These are phyloP conservation scores for Eremomyces bilateralis DNA, from an alignment of 495 filamentous ascomycete species.

Conservation along the genomic window DNA sequence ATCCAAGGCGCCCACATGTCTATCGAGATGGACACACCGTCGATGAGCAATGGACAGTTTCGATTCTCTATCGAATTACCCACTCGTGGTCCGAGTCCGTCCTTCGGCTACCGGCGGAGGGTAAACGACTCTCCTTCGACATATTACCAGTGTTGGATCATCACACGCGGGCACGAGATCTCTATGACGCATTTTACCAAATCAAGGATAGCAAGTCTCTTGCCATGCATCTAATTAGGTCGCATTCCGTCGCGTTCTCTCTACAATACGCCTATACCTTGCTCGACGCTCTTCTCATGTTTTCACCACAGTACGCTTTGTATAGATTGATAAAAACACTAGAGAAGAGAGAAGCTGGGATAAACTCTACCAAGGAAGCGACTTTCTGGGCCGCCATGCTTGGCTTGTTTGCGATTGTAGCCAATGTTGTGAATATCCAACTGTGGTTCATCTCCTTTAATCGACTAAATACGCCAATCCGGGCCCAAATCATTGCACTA, in stretches of 20 bases:
- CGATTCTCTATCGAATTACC: background rate
- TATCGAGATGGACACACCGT: background rate
- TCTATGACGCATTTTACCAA: background rate
- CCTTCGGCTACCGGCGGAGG: background rate
- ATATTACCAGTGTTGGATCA: slow-evolving; percentile 1
- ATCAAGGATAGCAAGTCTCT: background rate
- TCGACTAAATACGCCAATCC: background rate
- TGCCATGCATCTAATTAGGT: too few species aligned
- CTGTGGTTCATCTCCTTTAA: slow-evolving; percentile 2
- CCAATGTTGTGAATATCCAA: background rate
- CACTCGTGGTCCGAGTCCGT: background rate
- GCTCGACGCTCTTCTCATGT: background rate
- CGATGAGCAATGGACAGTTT: background rate
- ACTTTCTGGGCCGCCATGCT: background rate
- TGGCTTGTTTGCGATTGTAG: background rate
- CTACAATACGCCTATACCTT: slow-evolving; percentile 1
- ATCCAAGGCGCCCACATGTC: background rate
- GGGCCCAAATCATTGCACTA: slow-evolving; percentile 3
- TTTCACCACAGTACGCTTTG: slow-evolving; percentile 2
- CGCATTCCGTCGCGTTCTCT: background rate
- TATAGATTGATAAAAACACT: slow-evolving; percentile 2
- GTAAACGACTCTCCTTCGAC: background rate
- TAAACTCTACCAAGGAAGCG: background rate
- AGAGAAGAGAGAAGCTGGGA: slow-evolving; percentile 1
- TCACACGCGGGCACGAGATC: background rate